A percentile compares a stretch with the other conserved stretches of the same genome.
These are phyloP conservation scores for Malus sylvestris DNA, from an alignment of 306 rosid species.

Conservation along the genomic window DNA sequence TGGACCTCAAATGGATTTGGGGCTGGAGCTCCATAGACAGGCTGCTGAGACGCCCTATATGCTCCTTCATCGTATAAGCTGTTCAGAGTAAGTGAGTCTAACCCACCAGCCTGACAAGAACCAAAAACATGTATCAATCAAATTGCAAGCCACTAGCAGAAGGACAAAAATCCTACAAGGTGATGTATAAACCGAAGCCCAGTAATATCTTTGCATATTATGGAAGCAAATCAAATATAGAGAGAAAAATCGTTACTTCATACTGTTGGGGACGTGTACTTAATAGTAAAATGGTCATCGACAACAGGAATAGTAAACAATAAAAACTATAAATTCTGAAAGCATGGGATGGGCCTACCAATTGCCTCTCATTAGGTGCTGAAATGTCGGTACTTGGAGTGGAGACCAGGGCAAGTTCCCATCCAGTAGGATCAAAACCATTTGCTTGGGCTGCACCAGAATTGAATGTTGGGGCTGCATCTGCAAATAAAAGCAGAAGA, in stretches of 20 bases:
- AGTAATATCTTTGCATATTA: neutral
- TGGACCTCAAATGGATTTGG: conserved; percentile 93
- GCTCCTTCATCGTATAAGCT: conserved; percentile 89
- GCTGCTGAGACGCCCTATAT: conserved; percentile 81
- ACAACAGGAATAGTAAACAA: neutral
- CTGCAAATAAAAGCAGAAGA: conserved; percentile 19
- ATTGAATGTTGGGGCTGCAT: conserved; percentile 54
- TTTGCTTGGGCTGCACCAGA: conserved; percentile 48
- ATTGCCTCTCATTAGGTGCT: conserved; percentile 73
- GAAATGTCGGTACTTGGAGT: conserved; percentile 87
- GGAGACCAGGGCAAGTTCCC: conserved; percentile 94
- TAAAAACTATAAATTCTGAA: neutral
- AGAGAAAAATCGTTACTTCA: neutral
- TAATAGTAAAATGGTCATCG: neutral
- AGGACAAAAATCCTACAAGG: neutral
- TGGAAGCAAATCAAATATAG: too few species aligned
- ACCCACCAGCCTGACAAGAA: conserved; percentile 81
- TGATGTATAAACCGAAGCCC: neutral
- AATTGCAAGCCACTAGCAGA: neutral
- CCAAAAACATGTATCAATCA: neutral
- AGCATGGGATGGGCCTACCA: conserved; percentile 50
- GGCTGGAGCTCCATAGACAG: conserved; percentile 79
- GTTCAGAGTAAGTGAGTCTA: conserved; percentile 83
- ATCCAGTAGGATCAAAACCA: conserved; percentile 88
- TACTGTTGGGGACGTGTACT: neutral